Evolutionary conservation across 106 monocot genomes (phyloP), one percentile per base, ranked within the genome.

Genomic region (Platanthera zijinensis): DNA sequence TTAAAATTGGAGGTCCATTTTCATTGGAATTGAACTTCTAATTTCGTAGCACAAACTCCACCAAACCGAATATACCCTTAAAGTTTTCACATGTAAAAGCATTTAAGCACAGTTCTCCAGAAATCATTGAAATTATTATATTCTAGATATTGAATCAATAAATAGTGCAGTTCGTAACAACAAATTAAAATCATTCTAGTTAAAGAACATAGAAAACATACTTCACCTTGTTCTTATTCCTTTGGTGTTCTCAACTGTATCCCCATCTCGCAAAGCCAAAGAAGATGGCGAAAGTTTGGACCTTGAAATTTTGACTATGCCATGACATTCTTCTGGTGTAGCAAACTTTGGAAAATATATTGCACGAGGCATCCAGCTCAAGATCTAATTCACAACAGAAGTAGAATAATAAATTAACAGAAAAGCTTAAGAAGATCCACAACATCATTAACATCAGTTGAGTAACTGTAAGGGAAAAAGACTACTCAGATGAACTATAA

Each of bases 291-390:
- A 73, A 51, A 96, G 92, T 25, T 77, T 85, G 56, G 73, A 52
- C 76, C 84, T 96, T 10, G 89, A 87, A 46, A 78, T 73, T 75
- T 71, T 78, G 69, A 92, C 57, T 45, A 96, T 77, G 19, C 56
- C 56, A 57, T 82, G 75, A 48, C 95, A 96, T 82, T 92, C 86
- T 57, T 90, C 88, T n/a, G 82, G 32, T 5, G 80, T 85, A 49
- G 92, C 92, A 88, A 96, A 96, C 32, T 90, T 82, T 57, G 95
- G 95, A 83, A 90, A 96, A 64, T 96, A 92, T 8, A 92, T 45
- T 63, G 95, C 95, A 62, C 95, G 88, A 57, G 95, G 95, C 74
- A 85, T 88, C 95, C 92, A 89, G 79, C 92, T 96, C 86, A 96
- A 84, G 80, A 96, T 79, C 95, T 92, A 78, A 74, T 69, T 50